Percentiles rank a stretch among this genome's conserved stretches.
These are phyloP conservation scores for Glycine soja DNA, from an alignment of 306 rosid genomes.

Conservation along the genomic window DNA sequence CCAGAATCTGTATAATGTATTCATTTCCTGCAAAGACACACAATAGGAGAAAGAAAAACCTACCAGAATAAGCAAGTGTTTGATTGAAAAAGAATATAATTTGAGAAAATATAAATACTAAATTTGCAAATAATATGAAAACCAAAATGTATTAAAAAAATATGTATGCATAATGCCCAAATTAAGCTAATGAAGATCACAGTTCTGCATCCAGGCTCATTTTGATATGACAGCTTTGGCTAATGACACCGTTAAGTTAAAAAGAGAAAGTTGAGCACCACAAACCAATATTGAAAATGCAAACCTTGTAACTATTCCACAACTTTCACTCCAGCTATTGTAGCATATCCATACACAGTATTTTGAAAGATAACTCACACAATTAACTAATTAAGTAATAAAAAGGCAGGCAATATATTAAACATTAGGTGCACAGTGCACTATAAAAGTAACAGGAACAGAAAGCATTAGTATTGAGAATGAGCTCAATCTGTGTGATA, in stretches of 20 bases:
- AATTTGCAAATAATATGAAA: constrained; percentile 34
- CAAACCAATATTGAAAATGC: background rate
- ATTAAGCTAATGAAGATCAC: background rate
- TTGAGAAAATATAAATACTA: constrained; percentile 12
- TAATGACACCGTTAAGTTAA: background rate
- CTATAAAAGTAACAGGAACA: background rate
- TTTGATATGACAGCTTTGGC: constrained; percentile 7
- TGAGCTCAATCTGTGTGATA: constrained; percentile 6
- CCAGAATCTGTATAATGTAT: constrained; percentile 92
- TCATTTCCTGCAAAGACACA: constrained; percentile 87
- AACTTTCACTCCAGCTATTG: constrained; percentile 4
- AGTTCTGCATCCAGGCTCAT: background rate
- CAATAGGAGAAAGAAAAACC: constrained; percentile 16
- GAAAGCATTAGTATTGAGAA: background rate
- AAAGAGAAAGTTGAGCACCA: background rate
- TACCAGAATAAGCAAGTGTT: constrained; percentile 16
- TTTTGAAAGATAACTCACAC: background rate
- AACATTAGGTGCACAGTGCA: constrained; percentile 4
- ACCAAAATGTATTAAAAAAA: background rate
- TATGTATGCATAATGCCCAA: background rate
- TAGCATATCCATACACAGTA: background rate
- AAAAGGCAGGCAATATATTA: background rate
- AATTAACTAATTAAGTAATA: background rate
- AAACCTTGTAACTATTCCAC: background rate
- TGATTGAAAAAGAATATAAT: constrained; percentile 30